Percentiles rank a stretch among this genome's conserved stretches.
Conservation (phyloP, 176 grass and related monocot genomes). For the Zizania latifolia region DNA sequence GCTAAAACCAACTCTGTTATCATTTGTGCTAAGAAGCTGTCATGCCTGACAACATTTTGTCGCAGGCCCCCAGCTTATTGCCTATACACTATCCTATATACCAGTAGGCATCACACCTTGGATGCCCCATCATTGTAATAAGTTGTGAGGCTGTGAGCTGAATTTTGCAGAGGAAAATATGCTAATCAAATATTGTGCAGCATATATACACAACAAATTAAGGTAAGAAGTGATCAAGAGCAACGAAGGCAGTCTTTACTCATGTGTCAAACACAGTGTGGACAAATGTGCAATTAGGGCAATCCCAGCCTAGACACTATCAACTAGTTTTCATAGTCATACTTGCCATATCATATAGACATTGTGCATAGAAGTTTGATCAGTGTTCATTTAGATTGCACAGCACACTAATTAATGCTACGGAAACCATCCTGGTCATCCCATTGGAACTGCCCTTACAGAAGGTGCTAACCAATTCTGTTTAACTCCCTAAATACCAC, state of each 20-base stretch:
- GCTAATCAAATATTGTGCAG: neutral
- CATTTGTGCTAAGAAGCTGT: slow-evolving; percentile 1
- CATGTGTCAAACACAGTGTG: neutral
- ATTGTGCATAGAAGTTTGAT: too few relatives aligned
- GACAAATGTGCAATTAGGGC: neutral
- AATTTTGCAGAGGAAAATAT: too few relatives aligned
- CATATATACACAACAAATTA: neutral
- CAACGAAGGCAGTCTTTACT: neutral
- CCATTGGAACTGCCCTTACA: too few relatives aligned
- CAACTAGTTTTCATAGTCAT: too few relatives aligned
- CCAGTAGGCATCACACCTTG: neutral
- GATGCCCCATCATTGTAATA: neutral
- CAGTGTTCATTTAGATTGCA: too few relatives aligned
- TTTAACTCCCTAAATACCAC: neutral
- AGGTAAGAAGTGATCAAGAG: neutral
- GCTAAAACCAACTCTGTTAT: neutral
- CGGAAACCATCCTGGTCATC: too few relatives aligned
- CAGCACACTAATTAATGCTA: too few relatives aligned
- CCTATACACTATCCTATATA: neutral
- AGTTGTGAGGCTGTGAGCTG: too few relatives aligned
- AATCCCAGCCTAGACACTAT: too few relatives aligned
- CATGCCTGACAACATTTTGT: neutral
- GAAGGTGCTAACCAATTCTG: neutral
- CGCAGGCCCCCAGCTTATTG: too few relatives aligned
- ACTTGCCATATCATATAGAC: too few relatives aligned